Percentiles rank a stretch among this genome's conserved stretches.
Evolutionary conservation across 805 yeast genomes (phyloP).

Genomic region (Torulaspora delbrueckii): DNA sequence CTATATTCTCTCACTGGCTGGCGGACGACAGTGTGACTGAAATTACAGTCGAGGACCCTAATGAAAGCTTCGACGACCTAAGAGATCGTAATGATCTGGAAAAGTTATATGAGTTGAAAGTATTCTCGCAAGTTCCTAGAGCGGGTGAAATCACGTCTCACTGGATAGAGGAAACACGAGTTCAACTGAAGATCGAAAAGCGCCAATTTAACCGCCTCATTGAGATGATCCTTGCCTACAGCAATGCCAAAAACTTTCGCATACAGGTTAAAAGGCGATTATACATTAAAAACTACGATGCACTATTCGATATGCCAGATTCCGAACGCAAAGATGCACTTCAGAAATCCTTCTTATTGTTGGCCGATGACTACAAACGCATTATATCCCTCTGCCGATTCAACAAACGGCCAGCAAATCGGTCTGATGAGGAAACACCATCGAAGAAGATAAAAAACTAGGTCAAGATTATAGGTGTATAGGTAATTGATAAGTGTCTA

Average conservation of each 20-base stretch:
- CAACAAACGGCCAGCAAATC: slow-evolving; percentile 3
- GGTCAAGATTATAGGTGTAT: too few relatives aligned
- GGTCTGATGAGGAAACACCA: neutral
- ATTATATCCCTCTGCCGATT: slow-evolving; percentile 32
- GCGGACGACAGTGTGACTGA: slow-evolving; percentile 52
- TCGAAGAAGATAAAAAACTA: neutral
- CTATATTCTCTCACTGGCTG: slow-evolving; percentile 53
- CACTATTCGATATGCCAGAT: slow-evolving; percentile 59
- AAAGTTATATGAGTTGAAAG: slow-evolving; percentile 38
- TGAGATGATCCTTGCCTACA: slow-evolving; percentile 61
- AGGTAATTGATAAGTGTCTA: too few relatives aligned
- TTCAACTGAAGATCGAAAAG: slow-evolving; percentile 55
- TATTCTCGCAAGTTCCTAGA: slow-evolving; percentile 33
- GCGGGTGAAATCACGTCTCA: slow-evolving; percentile 21
- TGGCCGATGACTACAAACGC: slow-evolving; percentile 67
- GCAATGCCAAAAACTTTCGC: slow-evolving; percentile 41
- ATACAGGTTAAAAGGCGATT: slow-evolving; percentile 68
- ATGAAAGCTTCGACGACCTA: slow-evolving; percentile 84
- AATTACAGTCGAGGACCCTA: slow-evolving; percentile 90
- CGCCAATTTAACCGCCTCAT: slow-evolving; percentile 73
- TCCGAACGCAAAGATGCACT: slow-evolving; percentile 63
- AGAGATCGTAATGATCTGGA: slow-evolving; percentile 76
- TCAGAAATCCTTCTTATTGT: slow-evolving; percentile 64
- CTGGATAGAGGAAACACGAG: slow-evolving; percentile 42
- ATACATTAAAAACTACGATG: slow-evolving; percentile 75